Evolutionary conservation across 1,284 basidiomycete genomes (phyloP).

Genomic region (Xerocomus amazonicus): DNA sequence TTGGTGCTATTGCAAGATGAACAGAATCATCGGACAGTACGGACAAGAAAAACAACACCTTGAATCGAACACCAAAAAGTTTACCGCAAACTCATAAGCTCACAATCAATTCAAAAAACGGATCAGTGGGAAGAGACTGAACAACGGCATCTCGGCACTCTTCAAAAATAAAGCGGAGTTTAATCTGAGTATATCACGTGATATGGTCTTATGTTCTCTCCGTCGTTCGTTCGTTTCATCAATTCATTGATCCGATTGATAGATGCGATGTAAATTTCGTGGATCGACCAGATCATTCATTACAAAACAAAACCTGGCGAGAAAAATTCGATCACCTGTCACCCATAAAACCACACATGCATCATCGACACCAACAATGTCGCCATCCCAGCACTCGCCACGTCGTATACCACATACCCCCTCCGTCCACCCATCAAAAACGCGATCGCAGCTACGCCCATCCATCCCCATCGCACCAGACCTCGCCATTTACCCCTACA

Average conservation of each 20-base stretch:
- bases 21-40: background rate
- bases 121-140: no score
- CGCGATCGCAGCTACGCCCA: conserved; percentile 47
- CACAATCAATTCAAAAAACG: background rate
- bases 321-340: background rate
- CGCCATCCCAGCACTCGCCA: conserved; percentile 30
- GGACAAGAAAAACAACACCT: conserved; percentile 16
- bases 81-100: background rate
- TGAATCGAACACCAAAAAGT: background rate
- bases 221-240: background rate
- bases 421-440: conserved; percentile 58
- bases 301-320: background rate
- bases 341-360: conserved; percentile 11
- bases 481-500: conserved; percentile 39
- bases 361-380: conserved; percentile 13
- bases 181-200: background rate
- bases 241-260: background rate
- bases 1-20: conserved; percentile 1
- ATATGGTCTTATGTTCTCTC: no score
- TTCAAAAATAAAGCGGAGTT: background rate
- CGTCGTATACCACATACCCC: conserved; percentile 61
- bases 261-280: background rate
- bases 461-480: conserved; percentile 47
- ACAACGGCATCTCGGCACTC: background rate
- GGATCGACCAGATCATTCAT: background rate